Evolutionary conservation across 208 protist genomes (phyloP), one percentile per base, ranked within the genome.

Genomic region (Porcisia deanei): DNA sequence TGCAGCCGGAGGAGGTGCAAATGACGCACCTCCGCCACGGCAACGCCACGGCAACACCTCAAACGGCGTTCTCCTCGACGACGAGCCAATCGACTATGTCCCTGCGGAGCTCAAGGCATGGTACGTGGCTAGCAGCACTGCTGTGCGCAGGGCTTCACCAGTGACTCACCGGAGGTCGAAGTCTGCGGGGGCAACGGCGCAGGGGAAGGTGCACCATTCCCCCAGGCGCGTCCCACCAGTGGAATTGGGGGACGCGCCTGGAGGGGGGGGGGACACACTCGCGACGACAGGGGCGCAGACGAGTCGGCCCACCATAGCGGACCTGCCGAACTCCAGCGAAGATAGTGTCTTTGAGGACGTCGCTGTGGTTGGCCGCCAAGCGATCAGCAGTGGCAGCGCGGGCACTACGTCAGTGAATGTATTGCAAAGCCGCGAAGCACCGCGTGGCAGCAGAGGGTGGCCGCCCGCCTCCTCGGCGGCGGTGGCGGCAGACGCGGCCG

Each of bases 321-420:
- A 22, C 12, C 7, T 37, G 55, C 22, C 52, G n/a, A 18, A 10
- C 34, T 9, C 10, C n/a, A 54, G 5, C n/a, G 64, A 64, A 18
- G 63, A 37, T 39, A 14, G 7, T 39, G 43, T 49, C 43, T 22
- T 49, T 1, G 72, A 34, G 12, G 47, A 7, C n/a, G 52, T 67
- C 3, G 41, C 25, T 41, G 69, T 53, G 1, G 69, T 30, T 30
- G 30, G 30, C 30, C 30, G 30, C 6, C 61, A 57, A n/a, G 43
- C 68, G 14, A 68, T 89, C 25, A 53, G 57, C 34, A 80, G 82
- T 68, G 76, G 68, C 34, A 76, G 82, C 20, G 85, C 85, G 3
- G 85, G 85, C 52, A 89, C 85, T 16, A 71, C 82, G 7, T 73
- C 77, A 3, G 76, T 89, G 55, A 76, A 89, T 77, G 25, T 89